A percentile compares a stretch with the other conserved stretches of the same genome.
phyloP scores from a whole-genome alignment of 139 green algal genomes.

The Spirogloea muscicola region DNA sequence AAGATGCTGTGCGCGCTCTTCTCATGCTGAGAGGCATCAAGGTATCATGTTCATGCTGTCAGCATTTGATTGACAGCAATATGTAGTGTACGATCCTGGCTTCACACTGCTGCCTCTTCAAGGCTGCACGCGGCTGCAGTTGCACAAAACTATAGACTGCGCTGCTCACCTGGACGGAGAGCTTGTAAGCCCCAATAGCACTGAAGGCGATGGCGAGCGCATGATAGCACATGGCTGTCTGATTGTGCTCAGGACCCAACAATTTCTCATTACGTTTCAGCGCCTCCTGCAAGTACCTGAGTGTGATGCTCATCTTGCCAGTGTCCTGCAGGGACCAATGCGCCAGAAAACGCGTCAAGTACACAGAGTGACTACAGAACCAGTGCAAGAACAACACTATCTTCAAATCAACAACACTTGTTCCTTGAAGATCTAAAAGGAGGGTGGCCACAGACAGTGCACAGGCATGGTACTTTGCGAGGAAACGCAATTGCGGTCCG shows the following conservation, averaged over 20 bases:
- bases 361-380: not conserved
- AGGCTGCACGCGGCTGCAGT: not conserved
- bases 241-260: slow-evolving; percentile 41
- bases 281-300: slow-evolving; percentile 52
- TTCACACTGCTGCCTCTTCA: not conserved
- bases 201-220: slow-evolving; percentile 51
- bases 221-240: slow-evolving; percentile 52
- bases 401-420: not conserved
- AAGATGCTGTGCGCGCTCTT: slow-evolving; percentile 43
- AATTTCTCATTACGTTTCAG: slow-evolving; percentile 41
- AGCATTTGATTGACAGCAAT: not conserved
- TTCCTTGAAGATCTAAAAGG: not conserved
- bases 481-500: not conserved
- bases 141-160: not conserved
- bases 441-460: not conserved
- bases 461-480: not conserved
- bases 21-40: slow-evolving; percentile 32
- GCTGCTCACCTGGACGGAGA: slow-evolving; percentile 35
- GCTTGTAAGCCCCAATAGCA: slow-evolving; percentile 47
- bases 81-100: not conserved
- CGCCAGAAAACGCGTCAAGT: not conserved
- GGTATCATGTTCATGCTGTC: not conserved
- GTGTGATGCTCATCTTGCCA: slow-evolving; percentile 14
- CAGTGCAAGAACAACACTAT: not conserved
- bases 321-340: slow-evolving; percentile 18